Evolutionary conservation across 208 protist species (phyloP).

Genomic region (Strigomonas oncopelti): DNA sequence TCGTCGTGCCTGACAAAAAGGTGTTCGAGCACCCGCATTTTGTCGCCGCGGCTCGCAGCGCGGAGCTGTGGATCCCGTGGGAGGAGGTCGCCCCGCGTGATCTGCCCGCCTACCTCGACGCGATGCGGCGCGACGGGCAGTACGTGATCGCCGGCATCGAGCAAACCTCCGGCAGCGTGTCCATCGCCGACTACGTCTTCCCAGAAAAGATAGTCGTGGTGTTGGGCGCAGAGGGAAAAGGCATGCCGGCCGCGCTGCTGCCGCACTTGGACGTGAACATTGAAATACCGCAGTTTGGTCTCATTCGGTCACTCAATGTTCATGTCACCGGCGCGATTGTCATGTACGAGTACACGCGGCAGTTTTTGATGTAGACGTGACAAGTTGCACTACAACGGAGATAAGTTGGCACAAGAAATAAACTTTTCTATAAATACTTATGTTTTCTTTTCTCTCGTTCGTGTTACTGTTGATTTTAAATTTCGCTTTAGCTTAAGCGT

Average conservation of each 20-base stretch:
- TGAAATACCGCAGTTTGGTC: conserved; percentile 89
- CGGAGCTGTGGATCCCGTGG: conserved; percentile 88
- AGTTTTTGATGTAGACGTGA: conserved; percentile 56
- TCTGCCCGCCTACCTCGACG: conserved; percentile 54
- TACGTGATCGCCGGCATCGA: conserved; percentile 89
- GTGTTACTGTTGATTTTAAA: too few species aligned
- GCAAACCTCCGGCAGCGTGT: conserved; percentile 82
- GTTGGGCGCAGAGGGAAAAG: conserved; percentile 86
- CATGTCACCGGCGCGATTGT: conserved; percentile 87
- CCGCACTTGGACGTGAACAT: conserved; percentile 84
- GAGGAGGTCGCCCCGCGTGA: conserved; percentile 50
- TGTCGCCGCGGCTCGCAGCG: conserved; percentile 77
- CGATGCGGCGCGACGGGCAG: conserved; percentile 50
- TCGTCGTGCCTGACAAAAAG: conserved; percentile 65
- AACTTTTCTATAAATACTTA: too few species aligned
- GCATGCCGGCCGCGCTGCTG: conserved; percentile 78
- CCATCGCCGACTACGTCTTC: conserved; percentile 68
- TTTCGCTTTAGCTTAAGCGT: too few species aligned
- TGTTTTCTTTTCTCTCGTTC: too few species aligned
- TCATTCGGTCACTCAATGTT: conserved; percentile 90
- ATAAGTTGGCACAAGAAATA: too few species aligned
- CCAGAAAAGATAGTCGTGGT: conserved; percentile 66
- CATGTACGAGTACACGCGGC: conserved; percentile 90
- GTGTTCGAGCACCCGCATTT: conserved; percentile 90
- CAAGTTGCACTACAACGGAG: too few species aligned